A percentile compares a stretch with the other conserved stretches of the same genome.
phyloP scores from a whole-genome alignment of 2,329 filamentous ascomycete species.

The Apiospora phragmitis region DNA sequence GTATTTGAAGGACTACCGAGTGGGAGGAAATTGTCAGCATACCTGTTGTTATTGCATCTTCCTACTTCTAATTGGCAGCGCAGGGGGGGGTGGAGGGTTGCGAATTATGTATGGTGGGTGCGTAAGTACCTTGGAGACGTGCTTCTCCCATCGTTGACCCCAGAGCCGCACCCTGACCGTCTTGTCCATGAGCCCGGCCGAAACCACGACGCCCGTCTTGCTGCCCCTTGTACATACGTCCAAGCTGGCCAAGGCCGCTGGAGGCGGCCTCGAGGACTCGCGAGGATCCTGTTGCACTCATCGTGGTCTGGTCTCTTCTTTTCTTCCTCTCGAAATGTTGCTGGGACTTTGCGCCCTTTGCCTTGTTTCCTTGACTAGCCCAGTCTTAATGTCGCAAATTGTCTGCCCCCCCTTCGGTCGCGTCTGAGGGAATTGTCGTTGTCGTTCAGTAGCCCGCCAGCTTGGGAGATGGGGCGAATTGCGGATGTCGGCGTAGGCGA shows the following conservation, averaged over 20 bases:
- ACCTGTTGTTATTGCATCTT: not conserved
- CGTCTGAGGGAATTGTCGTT: not conserved
- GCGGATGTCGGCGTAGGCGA: not conserved
- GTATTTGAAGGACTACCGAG: constrained; percentile 60
- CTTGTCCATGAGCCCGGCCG: constrained; percentile 74
- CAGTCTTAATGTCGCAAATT: not conserved
- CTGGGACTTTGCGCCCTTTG: not conserved
- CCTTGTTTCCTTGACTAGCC: not conserved
- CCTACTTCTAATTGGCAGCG: too few species aligned
- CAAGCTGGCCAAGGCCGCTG: constrained; percentile 37
- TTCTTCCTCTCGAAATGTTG: not conserved
- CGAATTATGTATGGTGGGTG: too few species aligned
- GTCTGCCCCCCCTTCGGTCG: not conserved
- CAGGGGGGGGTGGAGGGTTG: too few species aligned
- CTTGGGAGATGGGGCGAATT: not conserved
- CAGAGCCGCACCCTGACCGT: constrained; percentile 78
- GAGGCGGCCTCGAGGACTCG: constrained; percentile 20
- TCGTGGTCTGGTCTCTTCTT: not conserved
- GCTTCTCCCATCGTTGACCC: constrained; percentile 69
- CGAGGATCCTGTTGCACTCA: constrained; percentile 8
- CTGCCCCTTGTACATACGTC: constrained; percentile 50
- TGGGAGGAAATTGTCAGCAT: constrained; percentile 1
- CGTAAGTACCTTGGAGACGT: constrained; percentile 65
- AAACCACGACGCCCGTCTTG: constrained; percentile 69
- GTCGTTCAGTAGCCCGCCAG: not conserved